Percentiles rank a stretch among this genome's conserved stretches.
Conservation (phyloP, 257 asterid genomes). For the Nicotiana obtusifolia region DNA sequence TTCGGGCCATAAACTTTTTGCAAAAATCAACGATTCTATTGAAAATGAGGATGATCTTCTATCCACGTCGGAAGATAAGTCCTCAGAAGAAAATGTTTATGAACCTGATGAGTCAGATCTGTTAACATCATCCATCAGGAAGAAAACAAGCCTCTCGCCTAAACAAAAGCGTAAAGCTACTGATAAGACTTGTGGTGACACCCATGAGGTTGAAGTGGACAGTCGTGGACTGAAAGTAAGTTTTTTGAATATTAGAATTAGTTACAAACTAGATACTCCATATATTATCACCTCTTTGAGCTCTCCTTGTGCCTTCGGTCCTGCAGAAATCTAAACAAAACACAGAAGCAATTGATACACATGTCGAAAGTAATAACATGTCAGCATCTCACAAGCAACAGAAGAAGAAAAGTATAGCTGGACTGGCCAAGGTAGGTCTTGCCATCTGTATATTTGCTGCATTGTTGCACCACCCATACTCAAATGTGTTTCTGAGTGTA, state of each 20-base stretch:
- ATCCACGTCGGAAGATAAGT: constrained; percentile 47
- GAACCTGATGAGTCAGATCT: constrained; percentile 53
- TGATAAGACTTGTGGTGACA: constrained; percentile 33
- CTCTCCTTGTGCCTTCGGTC: constrained; percentile 5
- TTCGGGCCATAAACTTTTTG: constrained; percentile 43
- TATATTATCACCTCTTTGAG: background rate
- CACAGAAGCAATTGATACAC: constrained; percentile 30
- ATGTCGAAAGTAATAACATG: constrained; percentile 37
- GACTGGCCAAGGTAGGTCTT: constrained; percentile 63
- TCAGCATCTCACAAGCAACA: constrained; percentile 53
- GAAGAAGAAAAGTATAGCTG: constrained; percentile 40
- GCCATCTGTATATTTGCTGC: constrained; percentile 12
- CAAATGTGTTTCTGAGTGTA: background rate
- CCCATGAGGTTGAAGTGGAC: constrained; percentile 26
- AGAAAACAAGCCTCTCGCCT: constrained; percentile 36
- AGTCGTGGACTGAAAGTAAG: constrained; percentile 53
- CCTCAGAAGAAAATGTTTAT: constrained; percentile 31
- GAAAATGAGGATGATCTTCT: constrained; percentile 46
- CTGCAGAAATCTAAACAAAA: constrained; percentile 57
- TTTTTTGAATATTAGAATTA: constrained; percentile 13
- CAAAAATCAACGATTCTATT: constrained; percentile 36
- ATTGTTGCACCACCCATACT: background rate
- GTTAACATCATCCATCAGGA: constrained; percentile 36
- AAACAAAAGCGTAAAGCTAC: constrained; percentile 62
- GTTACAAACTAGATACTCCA: background rate